Conservation (phyloP, 441 rosid species). For the Euphorbia neoarborescens region DNA sequence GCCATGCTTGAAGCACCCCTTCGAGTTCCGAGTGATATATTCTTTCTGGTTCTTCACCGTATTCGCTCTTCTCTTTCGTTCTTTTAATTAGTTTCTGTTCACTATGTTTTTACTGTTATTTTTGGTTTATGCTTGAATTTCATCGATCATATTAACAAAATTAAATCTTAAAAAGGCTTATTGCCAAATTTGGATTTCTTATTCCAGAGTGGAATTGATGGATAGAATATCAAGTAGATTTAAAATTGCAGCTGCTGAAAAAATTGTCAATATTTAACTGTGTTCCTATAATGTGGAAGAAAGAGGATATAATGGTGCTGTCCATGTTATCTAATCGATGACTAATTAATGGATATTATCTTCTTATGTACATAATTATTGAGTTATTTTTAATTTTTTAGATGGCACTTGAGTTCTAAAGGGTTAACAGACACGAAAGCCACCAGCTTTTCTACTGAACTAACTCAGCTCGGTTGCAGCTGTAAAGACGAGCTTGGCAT, state of each 20-base stretch:
- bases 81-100: background rate
- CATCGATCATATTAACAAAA: background rate
- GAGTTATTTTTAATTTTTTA: too few species aligned
- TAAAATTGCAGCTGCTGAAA: background rate
- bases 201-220: background rate
- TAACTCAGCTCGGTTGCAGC: slow-evolving; percentile 72
- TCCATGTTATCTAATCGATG: too few species aligned
- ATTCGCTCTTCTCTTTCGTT: background rate
- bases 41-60: slow-evolving; percentile 45
- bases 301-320: too few species aligned
- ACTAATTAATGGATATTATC: too few species aligned
- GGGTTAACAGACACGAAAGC: slow-evolving; percentile 28
- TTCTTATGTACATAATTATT: too few species aligned
- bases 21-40: slow-evolving; percentile 55
- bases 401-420: slow-evolving; percentile 68
- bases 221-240: background rate
- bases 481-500: slow-evolving; percentile 84
- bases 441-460: slow-evolving; percentile 24
- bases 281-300: too few species aligned
- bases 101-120: background rate
- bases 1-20: too few species aligned
- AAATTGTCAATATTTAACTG: too few species aligned
- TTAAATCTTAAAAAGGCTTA: background rate
- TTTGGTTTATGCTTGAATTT: background rate
- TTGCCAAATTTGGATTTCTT: background rate